phyloP scores from a whole-genome alignment of 495 filamentous ascomycete genomes.

The Terfezia boudieri region DNA sequence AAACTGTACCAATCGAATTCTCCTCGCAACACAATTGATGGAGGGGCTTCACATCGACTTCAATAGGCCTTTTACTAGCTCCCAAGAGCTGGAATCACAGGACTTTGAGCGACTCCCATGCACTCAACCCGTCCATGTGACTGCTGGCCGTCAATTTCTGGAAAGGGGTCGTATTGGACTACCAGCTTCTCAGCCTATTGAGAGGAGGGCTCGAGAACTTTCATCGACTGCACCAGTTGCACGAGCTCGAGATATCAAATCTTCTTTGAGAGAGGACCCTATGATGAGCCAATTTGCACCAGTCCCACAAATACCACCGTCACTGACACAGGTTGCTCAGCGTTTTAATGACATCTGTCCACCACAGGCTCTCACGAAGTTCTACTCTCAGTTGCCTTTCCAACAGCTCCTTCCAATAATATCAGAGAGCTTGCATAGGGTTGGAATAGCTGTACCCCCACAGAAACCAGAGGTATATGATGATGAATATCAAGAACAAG shows the following conservation, averaged over 20 bases:
- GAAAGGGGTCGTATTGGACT: conserved; percentile 27
- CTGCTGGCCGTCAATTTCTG: conserved; percentile 64
- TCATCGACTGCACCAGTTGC: conserved; percentile 17
- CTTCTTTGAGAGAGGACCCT: conserved; percentile 58
- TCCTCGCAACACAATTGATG: conserved; percentile 78
- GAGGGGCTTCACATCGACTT: conserved; percentile 85
- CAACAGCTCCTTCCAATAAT: conserved; percentile 57
- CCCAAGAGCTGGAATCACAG: conserved; percentile 17
- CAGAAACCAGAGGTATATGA: conserved; percentile 14
- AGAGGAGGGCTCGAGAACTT: conserved; percentile 7
- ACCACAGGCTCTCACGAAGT: conserved; percentile 61
- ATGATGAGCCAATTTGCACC: conserved; percentile 80
- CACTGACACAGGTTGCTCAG: conserved; percentile 62
- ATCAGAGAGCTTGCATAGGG: conserved; percentile 53
- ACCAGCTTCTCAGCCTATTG: conserved; percentile 29
- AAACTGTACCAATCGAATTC: conserved; percentile 53
- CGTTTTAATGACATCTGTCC: conserved; percentile 65
- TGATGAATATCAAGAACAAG: conserved; percentile 9
- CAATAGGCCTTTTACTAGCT: conserved; percentile 31
- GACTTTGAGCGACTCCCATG: conserved; percentile 26
- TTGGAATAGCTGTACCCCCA: conserved; percentile 52
- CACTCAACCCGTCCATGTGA: conserved; percentile 54
- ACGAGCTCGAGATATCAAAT: conserved; percentile 14
- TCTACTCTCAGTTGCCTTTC: conserved; percentile 68
- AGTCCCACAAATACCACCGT: conserved; percentile 55